phyloP scores from a whole-genome alignment of 768 basidiomycete species.

The Termitomyces sp. region DNA sequence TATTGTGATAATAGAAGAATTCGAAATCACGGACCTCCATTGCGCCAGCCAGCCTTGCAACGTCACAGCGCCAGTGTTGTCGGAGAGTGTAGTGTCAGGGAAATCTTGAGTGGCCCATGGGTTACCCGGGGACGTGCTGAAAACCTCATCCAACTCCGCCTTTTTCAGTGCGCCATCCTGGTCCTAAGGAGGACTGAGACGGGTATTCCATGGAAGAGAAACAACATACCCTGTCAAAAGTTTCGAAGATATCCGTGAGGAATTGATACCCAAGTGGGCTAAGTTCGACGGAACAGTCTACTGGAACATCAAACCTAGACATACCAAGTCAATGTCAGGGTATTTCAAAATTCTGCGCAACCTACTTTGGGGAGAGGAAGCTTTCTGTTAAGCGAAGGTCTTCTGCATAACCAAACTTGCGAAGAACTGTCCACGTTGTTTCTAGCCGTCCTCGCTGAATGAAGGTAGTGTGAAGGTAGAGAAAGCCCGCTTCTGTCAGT shows the following conservation, averaged over 20 bases:
- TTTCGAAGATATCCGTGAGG: constrained; percentile 94
- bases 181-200: constrained; percentile 50
- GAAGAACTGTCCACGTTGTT: constrained; percentile 95
- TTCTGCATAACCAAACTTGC: constrained; percentile 95
- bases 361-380: constrained; percentile 87
- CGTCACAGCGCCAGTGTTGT: constrained; percentile 88
- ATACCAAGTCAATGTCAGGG: neutral
- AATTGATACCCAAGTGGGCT: constrained; percentile 95
- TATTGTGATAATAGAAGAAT: neutral
- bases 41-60: constrained; percentile 97
- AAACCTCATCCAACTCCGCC: constrained; percentile 80
- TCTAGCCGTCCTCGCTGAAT: constrained; percentile 94
- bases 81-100: constrained; percentile 84
- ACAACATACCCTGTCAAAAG: constrained; percentile 77
- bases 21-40: constrained; percentile 70
- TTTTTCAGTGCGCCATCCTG: constrained; percentile 90
- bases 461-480: constrained; percentile 94
- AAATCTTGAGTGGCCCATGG: constrained; percentile 95
- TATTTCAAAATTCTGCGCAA: constrained; percentile 10
- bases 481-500: constrained; percentile 88
- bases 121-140: constrained; percentile 93
- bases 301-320: constrained; percentile 83
- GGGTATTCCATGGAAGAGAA: neutral
- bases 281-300: constrained; percentile 93
- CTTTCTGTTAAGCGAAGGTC: constrained; percentile 85